Percentiles rank a stretch among this genome's conserved stretches.
phyloP scores from a whole-genome alignment of 345 rosid species.

The Microcos paniculata region DNA sequence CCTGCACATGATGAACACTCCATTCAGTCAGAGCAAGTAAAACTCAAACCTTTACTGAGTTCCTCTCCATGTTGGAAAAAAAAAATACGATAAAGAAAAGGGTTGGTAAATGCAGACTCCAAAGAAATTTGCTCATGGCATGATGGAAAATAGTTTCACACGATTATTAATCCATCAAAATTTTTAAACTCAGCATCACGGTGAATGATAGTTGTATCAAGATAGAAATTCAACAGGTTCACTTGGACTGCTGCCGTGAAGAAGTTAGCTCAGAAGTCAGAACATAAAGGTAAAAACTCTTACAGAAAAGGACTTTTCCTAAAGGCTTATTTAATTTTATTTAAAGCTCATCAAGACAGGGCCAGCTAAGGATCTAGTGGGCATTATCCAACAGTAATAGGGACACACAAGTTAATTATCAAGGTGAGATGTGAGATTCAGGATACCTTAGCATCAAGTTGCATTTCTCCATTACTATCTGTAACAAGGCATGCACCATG shows the following conservation, averaged over 20 bases:
- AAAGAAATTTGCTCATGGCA: not conserved
- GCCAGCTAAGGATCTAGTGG: not conserved
- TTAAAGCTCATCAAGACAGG: not conserved
- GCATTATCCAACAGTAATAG: not conserved
- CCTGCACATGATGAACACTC: slow-evolving; percentile 43
- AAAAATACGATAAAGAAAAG: too few species aligned
- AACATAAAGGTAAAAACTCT: not conserved
- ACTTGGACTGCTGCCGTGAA: not conserved
- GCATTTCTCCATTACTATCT: slow-evolving; percentile 67
- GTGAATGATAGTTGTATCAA: not conserved
- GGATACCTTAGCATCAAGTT: slow-evolving; percentile 79
- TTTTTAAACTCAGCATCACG: not conserved
- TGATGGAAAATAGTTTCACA: not conserved
- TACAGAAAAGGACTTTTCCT: not conserved
- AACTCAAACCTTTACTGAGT: not conserved
- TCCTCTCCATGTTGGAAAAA: not conserved
- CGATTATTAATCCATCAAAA: too few species aligned
- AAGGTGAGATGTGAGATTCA: not conserved
- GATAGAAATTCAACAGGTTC: not conserved
- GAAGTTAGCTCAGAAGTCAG: not conserved
- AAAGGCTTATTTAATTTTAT: not conserved
- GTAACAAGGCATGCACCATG: slow-evolving; percentile 73
- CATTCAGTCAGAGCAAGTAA: not conserved
- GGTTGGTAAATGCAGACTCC: too few species aligned
- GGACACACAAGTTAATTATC: not conserved